phyloP scores from a whole-genome alignment of 169 alveolate genomes.

The Eimeria necatrix region DNA sequence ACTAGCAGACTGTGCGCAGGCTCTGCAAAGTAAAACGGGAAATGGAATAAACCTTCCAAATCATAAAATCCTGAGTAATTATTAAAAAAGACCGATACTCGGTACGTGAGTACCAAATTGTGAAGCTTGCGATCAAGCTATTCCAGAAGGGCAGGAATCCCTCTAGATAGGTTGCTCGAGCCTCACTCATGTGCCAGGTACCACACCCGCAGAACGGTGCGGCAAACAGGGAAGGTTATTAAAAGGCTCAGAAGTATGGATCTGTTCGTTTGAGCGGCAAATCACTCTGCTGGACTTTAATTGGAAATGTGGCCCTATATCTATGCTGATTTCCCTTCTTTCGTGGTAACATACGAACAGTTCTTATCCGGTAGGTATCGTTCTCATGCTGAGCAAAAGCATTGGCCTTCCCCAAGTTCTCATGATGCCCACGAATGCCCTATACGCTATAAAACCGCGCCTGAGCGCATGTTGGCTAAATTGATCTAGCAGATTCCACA shows the following conservation, averaged over 20 bases:
- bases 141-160: too few species aligned
- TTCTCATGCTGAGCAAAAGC: neutral
- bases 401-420: neutral
- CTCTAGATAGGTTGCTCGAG: too few species aligned
- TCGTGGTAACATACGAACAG: neutral
- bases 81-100: too few species aligned
- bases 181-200: too few species aligned
- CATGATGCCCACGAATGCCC: neutral
- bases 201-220: too few species aligned
- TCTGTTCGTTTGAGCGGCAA: neutral
- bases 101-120: too few species aligned
- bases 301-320: neutral
- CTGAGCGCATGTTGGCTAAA: neutral
- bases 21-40: too few species aligned
- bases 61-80: too few species aligned
- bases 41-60: too few species aligned
- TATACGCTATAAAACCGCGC: neutral
- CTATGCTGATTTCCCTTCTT: neutral
- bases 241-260: neutral
- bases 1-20: too few species aligned
- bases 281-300: neutral
- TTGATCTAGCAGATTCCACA: neutral
- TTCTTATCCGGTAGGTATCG: neutral
- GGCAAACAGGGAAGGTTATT: too few species aligned
- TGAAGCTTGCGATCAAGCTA: too few species aligned